Percentiles rank a stretch among this genome's conserved stretches.
phyloP scores from a whole-genome alignment of 2,329 filamentous ascomycete genomes.

The Aspergillus amoenus region DNA sequence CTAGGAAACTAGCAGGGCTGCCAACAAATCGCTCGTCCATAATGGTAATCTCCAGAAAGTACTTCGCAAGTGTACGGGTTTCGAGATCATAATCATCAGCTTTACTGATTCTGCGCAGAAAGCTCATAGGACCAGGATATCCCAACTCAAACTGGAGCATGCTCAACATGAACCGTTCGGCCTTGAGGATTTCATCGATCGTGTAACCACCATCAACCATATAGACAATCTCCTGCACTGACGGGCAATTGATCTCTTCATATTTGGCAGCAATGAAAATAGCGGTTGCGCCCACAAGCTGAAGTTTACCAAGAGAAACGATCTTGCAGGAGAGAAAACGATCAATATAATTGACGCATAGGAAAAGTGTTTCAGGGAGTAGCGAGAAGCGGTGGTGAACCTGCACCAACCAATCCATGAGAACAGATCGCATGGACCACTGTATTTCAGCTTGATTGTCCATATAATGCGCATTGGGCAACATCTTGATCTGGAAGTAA shows the following conservation, averaged over 20 bases:
- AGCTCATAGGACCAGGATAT: slow-evolving; percentile 99
- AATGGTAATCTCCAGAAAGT: slow-evolving; percentile 93
- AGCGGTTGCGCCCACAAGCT: slow-evolving; percentile 92
- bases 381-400: slow-evolving; percentile 90
- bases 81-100: slow-evolving; percentile 97
- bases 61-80: slow-evolving; percentile 92
- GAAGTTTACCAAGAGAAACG: slow-evolving; percentile 89
- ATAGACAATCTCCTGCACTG: slow-evolving; percentile 91
- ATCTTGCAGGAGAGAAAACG: slow-evolving; percentile 93
- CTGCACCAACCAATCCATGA: slow-evolving; percentile 98
- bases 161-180: slow-evolving; percentile 95
- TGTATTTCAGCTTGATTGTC: slow-evolving; percentile 95
- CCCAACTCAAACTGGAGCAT: slow-evolving; percentile 95
- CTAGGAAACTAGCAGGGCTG: slow-evolving; percentile 83
- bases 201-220: slow-evolving; percentile 96
- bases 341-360: slow-evolving; percentile 95
- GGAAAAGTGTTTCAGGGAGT: slow-evolving; percentile 90
- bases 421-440: slow-evolving; percentile 96
- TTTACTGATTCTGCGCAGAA: slow-evolving; percentile 94
- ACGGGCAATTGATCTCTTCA: slow-evolving; percentile 97
- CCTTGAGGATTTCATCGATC: slow-evolving; percentile 90
- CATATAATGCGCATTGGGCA: slow-evolving; percentile 94
- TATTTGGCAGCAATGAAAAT: slow-evolving; percentile 97
- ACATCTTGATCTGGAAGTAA: slow-evolving; percentile 65
- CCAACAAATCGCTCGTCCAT: slow-evolving; percentile 98